Percentiles rank a stretch among this genome's conserved stretches.
phyloP scores from a whole-genome alignment of 257 asterid genomes.

The Nicotiana undulata region DNA sequence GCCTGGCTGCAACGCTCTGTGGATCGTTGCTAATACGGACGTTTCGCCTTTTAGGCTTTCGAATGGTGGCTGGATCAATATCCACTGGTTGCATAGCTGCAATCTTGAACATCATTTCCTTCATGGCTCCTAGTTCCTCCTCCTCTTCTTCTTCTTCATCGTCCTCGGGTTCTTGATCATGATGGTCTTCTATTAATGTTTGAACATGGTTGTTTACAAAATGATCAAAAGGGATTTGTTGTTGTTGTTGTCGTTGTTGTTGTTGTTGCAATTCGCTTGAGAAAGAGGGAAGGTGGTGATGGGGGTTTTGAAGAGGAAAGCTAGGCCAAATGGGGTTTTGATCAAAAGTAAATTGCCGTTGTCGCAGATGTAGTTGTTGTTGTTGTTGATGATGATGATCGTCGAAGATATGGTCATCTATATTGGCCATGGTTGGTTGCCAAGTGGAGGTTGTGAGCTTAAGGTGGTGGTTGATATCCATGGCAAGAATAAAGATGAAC shows the following conservation, averaged over 20 bases:
- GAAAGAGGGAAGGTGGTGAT: constrained; percentile 10
- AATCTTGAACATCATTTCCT: constrained; percentile 88
- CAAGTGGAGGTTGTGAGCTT: constrained; percentile 23
- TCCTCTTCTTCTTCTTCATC: constrained; percentile 26
- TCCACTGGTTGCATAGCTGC: constrained; percentile 95
- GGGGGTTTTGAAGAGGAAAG: constrained; percentile 13
- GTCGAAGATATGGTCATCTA: constrained; percentile 19
- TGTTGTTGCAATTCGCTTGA: constrained; percentile 10
- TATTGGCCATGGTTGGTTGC: constrained; percentile 24
- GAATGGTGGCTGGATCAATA: constrained; percentile 66
- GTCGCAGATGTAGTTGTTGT: constrained; percentile 4
- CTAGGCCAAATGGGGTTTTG: constrained; percentile 33
- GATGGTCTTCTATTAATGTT: background rate
- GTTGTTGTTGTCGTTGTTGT: background rate
- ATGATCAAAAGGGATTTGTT: background rate
- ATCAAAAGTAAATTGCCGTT: constrained; percentile 10
- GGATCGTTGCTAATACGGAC: constrained; percentile 90
- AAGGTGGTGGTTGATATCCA: constrained; percentile 37
- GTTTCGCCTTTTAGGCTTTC: constrained; percentile 58
- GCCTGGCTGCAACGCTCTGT: constrained; percentile 87
- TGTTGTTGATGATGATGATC: constrained; percentile 9
- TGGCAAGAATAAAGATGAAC: background rate
- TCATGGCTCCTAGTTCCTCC: constrained; percentile 75
- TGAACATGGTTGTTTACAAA: background rate
- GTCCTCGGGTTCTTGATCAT: background rate